These are phyloP conservation scores for Novymonas esmeraldas DNA, from an alignment of 208 protist species.

Conservation along the genomic window DNA sequence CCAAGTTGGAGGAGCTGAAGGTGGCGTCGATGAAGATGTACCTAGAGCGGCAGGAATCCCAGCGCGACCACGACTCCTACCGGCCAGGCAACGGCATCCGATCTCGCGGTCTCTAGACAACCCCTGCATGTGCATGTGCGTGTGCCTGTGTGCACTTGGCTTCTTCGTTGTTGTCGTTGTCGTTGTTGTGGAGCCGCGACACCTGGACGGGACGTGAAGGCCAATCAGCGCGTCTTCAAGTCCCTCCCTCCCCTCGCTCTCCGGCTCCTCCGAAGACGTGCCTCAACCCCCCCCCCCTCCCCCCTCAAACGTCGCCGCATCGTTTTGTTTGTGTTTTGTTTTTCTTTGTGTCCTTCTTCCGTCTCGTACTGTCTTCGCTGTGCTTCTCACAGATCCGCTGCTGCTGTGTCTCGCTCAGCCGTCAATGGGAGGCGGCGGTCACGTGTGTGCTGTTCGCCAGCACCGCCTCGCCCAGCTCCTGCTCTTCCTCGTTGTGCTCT, in stretches of 20 bases:
- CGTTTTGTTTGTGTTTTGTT: not conserved
- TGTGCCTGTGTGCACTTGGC: not conserved
- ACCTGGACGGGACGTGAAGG: too few species aligned
- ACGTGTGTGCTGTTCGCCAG: too few species aligned
- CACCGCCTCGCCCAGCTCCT: too few species aligned
- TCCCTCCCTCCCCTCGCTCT: too few species aligned
- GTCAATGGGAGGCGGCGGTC: too few species aligned
- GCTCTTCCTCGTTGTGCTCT: too few species aligned
- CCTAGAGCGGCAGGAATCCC: conserved; percentile 83
- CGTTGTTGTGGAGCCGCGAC: conserved; percentile 6
- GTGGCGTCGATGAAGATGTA: conserved; percentile 91
- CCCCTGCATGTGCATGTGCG: conserved; percentile 20
- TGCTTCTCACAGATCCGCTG: too few species aligned
- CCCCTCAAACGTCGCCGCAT: not conserved
- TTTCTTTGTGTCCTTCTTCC: not conserved
- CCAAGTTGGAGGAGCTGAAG: conserved; percentile 91
- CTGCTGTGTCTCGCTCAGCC: too few species aligned
- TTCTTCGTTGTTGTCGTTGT: not conserved
- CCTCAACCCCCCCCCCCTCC: not conserved
- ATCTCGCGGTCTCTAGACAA: conserved; percentile 54
- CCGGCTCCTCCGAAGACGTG: too few species aligned
- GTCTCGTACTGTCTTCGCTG: not conserved
- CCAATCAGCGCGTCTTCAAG: too few species aligned
- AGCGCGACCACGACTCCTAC: conserved; percentile 71
- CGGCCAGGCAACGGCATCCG: conserved; percentile 45